Evolutionary conservation across 306 rosid genomes (phyloP), one percentile per base, ranked within the genome.

Genomic region (Begonia masoniana): DNA sequence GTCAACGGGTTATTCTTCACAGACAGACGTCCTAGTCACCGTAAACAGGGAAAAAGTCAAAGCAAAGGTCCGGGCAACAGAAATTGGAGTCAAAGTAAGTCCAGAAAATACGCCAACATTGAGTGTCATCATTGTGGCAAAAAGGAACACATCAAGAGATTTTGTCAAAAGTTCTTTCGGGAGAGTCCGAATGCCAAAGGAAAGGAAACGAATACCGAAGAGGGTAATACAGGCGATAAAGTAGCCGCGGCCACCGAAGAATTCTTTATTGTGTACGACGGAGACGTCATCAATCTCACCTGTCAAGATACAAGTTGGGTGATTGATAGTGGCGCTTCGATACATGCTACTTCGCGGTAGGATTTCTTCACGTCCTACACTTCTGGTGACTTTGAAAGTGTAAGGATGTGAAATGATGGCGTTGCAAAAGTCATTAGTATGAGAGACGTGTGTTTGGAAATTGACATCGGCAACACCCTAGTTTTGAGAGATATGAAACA

Each of bases 301-400:
- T 35, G 10, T 4, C 47, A 55, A 8, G 23, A 55, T 17, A 35
- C 19, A 4, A 55, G 24, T 54, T 55, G 59, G 59, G 59, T 55
- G 47, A 36, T 55, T 14, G 47, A 55, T 4, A 55, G 21, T 13
- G 47, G 11, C 4, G 47, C 21, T 11, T 14, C 47, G 11, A 55
- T 21, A 15, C 55, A 51, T 17, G 12, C 55, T 9, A 51, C 55
- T 15, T 16, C 10, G 3, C 9, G 31, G 10, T 21, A 13, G 13
- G 31, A 51, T 17, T 51, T 51, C 31, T 7, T 51, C 23, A 13
- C 55, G 4, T 51, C 31, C 6, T 51, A 51, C n/a, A 51, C 35
- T 7, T 16, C 55, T 0, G 3, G 55, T 19, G 31, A 51, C 10
- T 51, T 51, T 16, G 35, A 26, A 13, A 51, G 13, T 9, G 55